Evolutionary conservation across 2,329 filamentous ascomycete genomes (phyloP).

Genomic region (Arthroderma sp.): DNA sequence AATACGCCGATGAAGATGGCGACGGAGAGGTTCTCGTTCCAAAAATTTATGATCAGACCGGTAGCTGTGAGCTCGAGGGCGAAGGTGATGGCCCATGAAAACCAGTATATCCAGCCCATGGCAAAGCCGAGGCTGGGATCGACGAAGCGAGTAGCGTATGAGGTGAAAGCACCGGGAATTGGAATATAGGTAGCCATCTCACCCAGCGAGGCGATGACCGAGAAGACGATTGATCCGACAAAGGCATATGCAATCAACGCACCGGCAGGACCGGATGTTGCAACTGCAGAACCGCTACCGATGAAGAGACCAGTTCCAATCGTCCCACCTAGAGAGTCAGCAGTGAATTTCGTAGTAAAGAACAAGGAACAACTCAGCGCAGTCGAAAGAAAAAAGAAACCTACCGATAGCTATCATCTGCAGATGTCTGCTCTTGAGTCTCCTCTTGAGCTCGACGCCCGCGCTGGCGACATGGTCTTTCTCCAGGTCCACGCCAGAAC

Average conservation of each 20-base stretch:
- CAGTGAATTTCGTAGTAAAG: no score
- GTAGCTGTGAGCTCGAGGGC: conserved; percentile 62
- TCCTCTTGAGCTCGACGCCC: conserved; percentile 53
- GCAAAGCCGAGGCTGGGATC: conserved; percentile 61
- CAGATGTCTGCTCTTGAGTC: conserved; percentile 73
- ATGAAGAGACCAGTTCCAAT: conserved; percentile 65
- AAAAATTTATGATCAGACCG: conserved; percentile 65
- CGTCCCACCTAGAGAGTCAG: conserved; percentile 40
- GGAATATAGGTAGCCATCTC: conserved; percentile 71
- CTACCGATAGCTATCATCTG: conserved; percentile 91
- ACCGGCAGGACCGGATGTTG: conserved; percentile 52
- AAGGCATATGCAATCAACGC: conserved; percentile 57
- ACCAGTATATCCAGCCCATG: conserved; percentile 78
- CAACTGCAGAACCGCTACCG: conserved; percentile 51
- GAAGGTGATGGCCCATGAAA: conserved; percentile 61
- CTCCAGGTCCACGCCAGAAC: conserved; percentile 22
- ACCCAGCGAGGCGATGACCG: conserved; percentile 54
- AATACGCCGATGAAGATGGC: conserved; percentile 64
- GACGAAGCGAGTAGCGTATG: conserved; percentile 63
- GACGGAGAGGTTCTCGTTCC: conserved; percentile 50
- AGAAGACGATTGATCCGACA: conserved; percentile 60
- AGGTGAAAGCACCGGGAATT: conserved; percentile 62
- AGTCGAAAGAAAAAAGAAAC: background rate
- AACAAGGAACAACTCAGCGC: background rate
- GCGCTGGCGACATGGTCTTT: conserved; percentile 43